These are phyloP conservation scores for Carpinus fangiana DNA, from an alignment of 306 rosid species.

Conservation along the genomic window DNA sequence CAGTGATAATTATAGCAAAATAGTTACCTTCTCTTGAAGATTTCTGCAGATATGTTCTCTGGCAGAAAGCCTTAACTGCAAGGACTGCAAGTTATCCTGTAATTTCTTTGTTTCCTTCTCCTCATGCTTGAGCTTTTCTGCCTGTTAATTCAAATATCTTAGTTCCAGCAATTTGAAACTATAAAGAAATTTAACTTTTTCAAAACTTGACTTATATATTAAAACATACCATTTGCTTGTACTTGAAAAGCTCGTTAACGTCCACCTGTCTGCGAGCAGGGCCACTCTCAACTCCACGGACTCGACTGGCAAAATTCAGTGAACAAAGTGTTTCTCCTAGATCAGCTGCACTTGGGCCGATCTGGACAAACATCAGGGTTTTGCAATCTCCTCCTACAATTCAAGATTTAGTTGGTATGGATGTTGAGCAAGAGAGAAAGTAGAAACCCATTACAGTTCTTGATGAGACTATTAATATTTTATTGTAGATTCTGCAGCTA, in stretches of 20 bases:
- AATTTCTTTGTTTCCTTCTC: slow-evolving; percentile 88
- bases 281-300: slow-evolving; percentile 84
- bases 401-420: slow-evolving; percentile 31
- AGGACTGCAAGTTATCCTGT: slow-evolving; percentile 68
- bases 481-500: not conserved
- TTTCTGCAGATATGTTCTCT: slow-evolving; percentile 72
- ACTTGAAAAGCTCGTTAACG: slow-evolving; percentile 69
- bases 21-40: slow-evolving; percentile 85
- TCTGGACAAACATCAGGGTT: slow-evolving; percentile 95
- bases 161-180: slow-evolving; percentile 12
- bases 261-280: slow-evolving; percentile 94
- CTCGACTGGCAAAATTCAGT: slow-evolving; percentile 88
- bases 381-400: slow-evolving; percentile 96
- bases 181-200: slow-evolving; percentile 2
- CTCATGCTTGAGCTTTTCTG: slow-evolving; percentile 78
- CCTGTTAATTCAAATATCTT: slow-evolving; percentile 44
- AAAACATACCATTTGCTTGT: slow-evolving; percentile 87
- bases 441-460: not conserved
- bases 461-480: not conserved
- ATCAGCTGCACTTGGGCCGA: slow-evolving; percentile 81
- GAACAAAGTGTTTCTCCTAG: slow-evolving; percentile 93
- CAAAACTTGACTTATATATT: not conserved
- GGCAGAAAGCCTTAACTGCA: slow-evolving; percentile 77
- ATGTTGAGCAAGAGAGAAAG: not conserved
- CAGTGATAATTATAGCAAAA: not conserved